Evolutionary conservation across 2,329 filamentous ascomycete genomes (phyloP), one percentile per base, ranked within the genome.

Genomic region (Ophiostoma sp.): DNA sequence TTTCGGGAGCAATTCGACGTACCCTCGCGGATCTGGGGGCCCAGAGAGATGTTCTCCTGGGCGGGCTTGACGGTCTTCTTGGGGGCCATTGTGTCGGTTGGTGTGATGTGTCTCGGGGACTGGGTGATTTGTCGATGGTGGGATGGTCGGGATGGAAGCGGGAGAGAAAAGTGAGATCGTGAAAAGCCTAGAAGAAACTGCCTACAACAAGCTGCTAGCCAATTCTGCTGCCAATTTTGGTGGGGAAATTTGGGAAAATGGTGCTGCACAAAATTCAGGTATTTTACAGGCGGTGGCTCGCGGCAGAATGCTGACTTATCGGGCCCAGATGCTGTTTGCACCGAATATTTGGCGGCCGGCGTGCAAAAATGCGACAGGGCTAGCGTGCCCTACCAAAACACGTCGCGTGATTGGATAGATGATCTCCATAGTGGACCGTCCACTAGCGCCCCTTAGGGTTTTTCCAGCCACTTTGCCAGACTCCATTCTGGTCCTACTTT

Each of bases 21-120:
- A 94, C 92, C 93, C 87, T 97, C 94, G 80, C 93, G 90, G 85
- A 93, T 91, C 83, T 97, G 92, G 80, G 95, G 95, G 78, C 95
- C 95, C 78, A 98, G 89, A 83, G 91, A 93, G 87, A 99, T 95
- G 85, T 99, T 99, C 89, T 98, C 95, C 85, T 94, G 89, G 77
- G 87, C 86, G 78, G 91, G 88, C 80, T 89, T 87, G 78, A 87
- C 84, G 82, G 89, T 89, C 87, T 94, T 93, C 89, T 96, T 96
- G 82, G 93, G 93, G 83, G 93, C 85, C 94, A 98, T 98, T 80
- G 83, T 91, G 85, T 81, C 77, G 77, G 77, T 73, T 77, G 75
- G 72, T 73, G 71, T 71, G 71, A 71, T 73, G 74, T 64, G 68
- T 38, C 63, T 63, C 27, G 27, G 27, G 27, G 27, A 27, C 27